A percentile compares a stretch with the other conserved stretches of the same genome.
phyloP scores from a whole-genome alignment of 306 rosid genomes.

The Lathyrus oleraceus region DNA sequence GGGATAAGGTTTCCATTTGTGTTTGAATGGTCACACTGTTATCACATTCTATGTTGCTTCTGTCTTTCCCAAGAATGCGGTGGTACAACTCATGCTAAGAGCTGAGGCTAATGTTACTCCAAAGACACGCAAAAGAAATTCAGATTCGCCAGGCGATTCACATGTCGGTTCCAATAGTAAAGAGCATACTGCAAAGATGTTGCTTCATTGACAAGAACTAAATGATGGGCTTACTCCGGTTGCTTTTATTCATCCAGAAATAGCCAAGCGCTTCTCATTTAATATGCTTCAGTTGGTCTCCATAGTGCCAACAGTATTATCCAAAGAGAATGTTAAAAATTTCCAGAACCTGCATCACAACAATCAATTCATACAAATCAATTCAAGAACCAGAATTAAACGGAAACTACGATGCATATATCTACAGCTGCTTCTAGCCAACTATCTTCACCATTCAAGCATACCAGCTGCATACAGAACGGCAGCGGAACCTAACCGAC shows the following conservation, averaged over 20 bases:
- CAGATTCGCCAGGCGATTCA: constrained; percentile 45
- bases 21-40: constrained; percentile 80
- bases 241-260: constrained; percentile 84
- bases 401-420: too few species aligned
- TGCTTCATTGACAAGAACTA: constrained; percentile 73
- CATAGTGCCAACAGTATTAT: constrained; percentile 63
- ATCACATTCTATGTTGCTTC: constrained; percentile 72
- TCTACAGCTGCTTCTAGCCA: too few species aligned
- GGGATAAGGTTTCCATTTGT: constrained; percentile 88
- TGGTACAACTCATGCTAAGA: constrained; percentile 88
- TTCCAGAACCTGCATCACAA: constrained; percentile 47
- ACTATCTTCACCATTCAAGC: too few species aligned
- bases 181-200: constrained; percentile 52
- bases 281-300: constrained; percentile 67
- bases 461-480: too few species aligned
- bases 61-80: constrained; percentile 77
- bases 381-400: too few species aligned
- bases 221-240: constrained; percentile 73
- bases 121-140: constrained; percentile 62
- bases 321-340: constrained; percentile 47
- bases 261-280: constrained; percentile 63
- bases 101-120: constrained; percentile 92
- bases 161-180: constrained; percentile 38
- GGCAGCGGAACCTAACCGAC: too few species aligned
- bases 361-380: too few species aligned